Evolutionary conservation across 2,329 filamentous ascomycete genomes (phyloP).

Genomic region (Venturia aucupariae): DNA sequence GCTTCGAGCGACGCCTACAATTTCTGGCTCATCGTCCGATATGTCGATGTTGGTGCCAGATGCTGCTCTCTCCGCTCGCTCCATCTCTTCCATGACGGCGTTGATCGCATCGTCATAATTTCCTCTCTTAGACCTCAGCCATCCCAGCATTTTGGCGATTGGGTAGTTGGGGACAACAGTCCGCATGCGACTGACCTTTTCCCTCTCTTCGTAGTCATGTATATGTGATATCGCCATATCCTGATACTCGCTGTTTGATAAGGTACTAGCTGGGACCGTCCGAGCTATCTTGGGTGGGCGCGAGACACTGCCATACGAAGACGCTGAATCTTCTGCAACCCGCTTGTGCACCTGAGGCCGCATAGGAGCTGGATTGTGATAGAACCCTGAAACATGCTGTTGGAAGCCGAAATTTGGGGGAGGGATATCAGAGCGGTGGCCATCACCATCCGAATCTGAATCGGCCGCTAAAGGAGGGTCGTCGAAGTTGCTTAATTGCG

Average conservation of each 20-base stretch:
- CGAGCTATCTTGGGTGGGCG: conserved; percentile 30
- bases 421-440: conserved; percentile 5
- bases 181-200: conserved; percentile 45
- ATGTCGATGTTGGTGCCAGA: conserved; percentile 17
- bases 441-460: conserved; percentile 13
- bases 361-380: neutral
- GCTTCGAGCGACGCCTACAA: neutral
- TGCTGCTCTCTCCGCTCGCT: conserved; percentile 15
- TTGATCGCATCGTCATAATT: conserved; percentile 47
- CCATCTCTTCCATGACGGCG: conserved; percentile 33
- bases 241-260: neutral
- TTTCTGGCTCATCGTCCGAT: conserved; percentile 17
- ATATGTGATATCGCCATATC: conserved; percentile 34
- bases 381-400: neutral
- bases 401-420: conserved; percentile 4
- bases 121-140: conserved; percentile 41
- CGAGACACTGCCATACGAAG: conserved; percentile 29
- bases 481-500: conserved; percentile 8
- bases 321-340: conserved; percentile 35
- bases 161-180: conserved; percentile 39
- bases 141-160: conserved; percentile 40
- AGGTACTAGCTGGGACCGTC: conserved; percentile 23
- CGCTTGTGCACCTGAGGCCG: conserved; percentile 25
- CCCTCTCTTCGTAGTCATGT: conserved; percentile 37
- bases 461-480: neutral